A percentile compares a stretch with the other conserved stretches of the same genome.
Evolutionary conservation across 306 rosid species (phyloP).

Genomic region (Ziziphus jujuba): DNA sequence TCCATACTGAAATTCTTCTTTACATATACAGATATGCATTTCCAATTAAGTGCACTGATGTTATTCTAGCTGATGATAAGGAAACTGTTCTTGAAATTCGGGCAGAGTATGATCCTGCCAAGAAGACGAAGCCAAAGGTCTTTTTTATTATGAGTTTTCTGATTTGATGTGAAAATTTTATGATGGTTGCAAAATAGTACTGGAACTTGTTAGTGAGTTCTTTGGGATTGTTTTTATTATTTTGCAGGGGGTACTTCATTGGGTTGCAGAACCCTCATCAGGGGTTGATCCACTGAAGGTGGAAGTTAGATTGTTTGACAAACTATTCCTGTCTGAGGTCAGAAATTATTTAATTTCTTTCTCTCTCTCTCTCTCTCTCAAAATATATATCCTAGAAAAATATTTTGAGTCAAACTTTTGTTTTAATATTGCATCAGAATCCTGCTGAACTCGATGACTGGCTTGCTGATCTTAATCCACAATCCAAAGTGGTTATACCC

Average conservation of each 20-base stretch:
- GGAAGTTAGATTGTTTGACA: constrained; percentile 88
- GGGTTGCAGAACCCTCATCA: constrained; percentile 84
- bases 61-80: constrained; percentile 74
- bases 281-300: constrained; percentile 81
- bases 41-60: constrained; percentile 93
- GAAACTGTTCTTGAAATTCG: constrained; percentile 82
- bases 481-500: constrained; percentile 61
- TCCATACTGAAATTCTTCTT: constrained; percentile 12
- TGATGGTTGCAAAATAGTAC: constrained; percentile 8
- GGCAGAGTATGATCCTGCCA: constrained; percentile 84
- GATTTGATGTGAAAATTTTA: constrained; percentile 13
- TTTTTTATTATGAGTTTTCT: constrained; percentile 6
- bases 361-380: not conserved
- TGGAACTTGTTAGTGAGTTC: not conserved
- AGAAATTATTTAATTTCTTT: constrained; percentile 17
- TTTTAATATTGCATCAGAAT: constrained; percentile 50
- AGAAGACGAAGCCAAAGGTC: constrained; percentile 98
- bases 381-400: not conserved
- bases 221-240: not conserved
- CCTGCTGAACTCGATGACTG: constrained; percentile 94
- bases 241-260: constrained; percentile 88
- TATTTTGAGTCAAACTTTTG: not conserved
- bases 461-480: constrained; percentile 80
- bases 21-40: constrained; percentile 70
- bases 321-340: constrained; percentile 87